These are phyloP conservation scores for Pichia sp. DNA, from an alignment of 1,139 yeast genomes.

Conservation along the genomic window DNA sequence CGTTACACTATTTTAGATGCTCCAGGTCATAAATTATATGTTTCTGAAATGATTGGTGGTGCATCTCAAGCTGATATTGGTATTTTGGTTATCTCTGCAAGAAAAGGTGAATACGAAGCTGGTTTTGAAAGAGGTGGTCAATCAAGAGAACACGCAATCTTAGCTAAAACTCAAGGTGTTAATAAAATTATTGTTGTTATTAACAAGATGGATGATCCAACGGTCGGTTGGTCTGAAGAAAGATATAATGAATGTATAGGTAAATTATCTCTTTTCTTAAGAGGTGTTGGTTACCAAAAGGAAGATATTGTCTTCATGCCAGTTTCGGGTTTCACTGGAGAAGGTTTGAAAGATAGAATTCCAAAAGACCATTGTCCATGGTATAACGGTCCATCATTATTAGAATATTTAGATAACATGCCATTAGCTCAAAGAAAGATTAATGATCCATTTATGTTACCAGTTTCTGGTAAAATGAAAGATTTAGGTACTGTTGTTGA, in stretches of 20 bases:
- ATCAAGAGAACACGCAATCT: constrained; percentile 95
- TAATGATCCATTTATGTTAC: constrained; percentile 96
- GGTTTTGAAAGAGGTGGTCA: constrained; percentile 99
- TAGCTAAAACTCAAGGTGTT: constrained; percentile 98
- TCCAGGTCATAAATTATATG: constrained; percentile 98
- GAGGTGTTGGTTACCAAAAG: constrained; percentile 85
- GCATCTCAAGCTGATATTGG: constrained; percentile 99
- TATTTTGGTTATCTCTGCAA: constrained; percentile 90
- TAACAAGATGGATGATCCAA: constrained; percentile 98
- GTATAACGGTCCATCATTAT: constrained; percentile 88
- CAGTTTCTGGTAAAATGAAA: constrained; percentile 89
- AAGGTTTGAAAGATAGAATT: constrained; percentile 87
- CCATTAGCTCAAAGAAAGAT: constrained; percentile 77
- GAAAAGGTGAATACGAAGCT: constrained; percentile 99
- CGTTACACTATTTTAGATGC: constrained; percentile 97
- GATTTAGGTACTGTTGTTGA: constrained; percentile 96
- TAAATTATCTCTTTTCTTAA: constrained; percentile 70
- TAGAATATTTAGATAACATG: constrained; percentile 84
- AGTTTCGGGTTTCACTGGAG: constrained; percentile 96
- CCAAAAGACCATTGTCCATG: constrained; percentile 71
- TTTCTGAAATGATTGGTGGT: constrained; percentile 99
- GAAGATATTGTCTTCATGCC: constrained; percentile 91
- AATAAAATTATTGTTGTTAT: constrained; percentile 88
- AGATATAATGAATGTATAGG: constrained; percentile 93
- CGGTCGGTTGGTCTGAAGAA: constrained; percentile 92